Evolutionary conservation across 768 basidiomycete genomes (phyloP).

Genomic region (Calocybe gangraenosa): DNA sequence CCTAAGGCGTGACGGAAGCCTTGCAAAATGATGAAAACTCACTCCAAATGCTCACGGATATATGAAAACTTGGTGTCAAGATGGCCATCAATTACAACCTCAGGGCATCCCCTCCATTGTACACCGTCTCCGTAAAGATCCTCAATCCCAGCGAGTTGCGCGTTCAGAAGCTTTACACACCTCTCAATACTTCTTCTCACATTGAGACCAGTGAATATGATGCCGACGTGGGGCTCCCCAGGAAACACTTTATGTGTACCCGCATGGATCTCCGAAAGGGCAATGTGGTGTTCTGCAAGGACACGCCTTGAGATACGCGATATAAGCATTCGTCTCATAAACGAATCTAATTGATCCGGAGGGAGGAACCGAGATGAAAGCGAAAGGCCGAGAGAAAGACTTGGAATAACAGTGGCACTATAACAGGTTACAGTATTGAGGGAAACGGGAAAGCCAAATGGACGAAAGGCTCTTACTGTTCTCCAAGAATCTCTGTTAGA

Average conservation of each 20-base stretch:
- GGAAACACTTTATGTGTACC: constrained; percentile 29
- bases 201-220: constrained; percentile 75
- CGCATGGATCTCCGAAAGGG: constrained; percentile 59
- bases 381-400: constrained; percentile 75
- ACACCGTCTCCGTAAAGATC: constrained; percentile 27
- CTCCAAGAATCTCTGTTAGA: constrained; percentile 55
- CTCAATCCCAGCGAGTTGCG: constrained; percentile 41
- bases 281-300: constrained; percentile 85
- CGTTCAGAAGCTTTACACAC: constrained; percentile 55
- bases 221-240: constrained; percentile 68
- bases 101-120: constrained; percentile 43
- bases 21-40: constrained; percentile 18
- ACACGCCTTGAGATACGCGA: constrained; percentile 89
- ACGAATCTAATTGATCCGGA: constrained; percentile 77
- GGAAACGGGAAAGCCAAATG: neutral
- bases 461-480: constrained; percentile 57
- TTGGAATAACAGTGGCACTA: constrained; percentile 78
- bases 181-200: constrained; percentile 68
- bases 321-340: constrained; percentile 88
- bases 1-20: neutral
- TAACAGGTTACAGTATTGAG: constrained; percentile 5
- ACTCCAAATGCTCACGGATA: constrained; percentile 86
- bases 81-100: constrained; percentile 72
- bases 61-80: constrained; percentile 70
- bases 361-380: constrained; percentile 77